Evolutionary conservation across 306 rosid species (phyloP), one percentile per base, ranked within the genome.

Genomic region (Gastrolobium villosum): DNA sequence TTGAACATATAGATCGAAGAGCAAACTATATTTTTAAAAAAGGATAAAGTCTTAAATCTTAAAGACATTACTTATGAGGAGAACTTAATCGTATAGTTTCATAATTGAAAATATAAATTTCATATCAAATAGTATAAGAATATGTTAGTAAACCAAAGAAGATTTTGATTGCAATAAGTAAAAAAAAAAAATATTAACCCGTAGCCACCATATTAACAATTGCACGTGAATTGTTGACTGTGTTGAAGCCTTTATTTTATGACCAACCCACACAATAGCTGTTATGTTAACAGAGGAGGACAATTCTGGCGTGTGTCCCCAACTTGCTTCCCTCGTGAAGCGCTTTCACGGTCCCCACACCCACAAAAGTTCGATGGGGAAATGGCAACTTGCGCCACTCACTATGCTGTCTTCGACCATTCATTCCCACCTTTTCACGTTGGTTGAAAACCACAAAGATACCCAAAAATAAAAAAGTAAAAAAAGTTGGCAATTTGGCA

Each of bases 371-470:
- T 78, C 0, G 37, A 7, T 52, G 4, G 1, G 70, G 49, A 6
- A 35, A 35, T n/a, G 63, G 37, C 78, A 79, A 53, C 28, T 75
- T 82, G 82, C 67, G 8, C n/a, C 37, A 15, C 65, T 66, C 54
- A 37, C 76, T 54, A 26, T 35, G 48, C 14, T 50, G 64, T 20
- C 72, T 48, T 67, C 72, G 65, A 5, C 64, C 50, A 53, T 15
- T 53, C 60, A 34, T 81, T 39, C 49, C 39, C 7, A 28, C 66
- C 53, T 39, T 68, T 41, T 28, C 26, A 74, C 31, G 8, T 49
- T 36, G 10, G 4, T 6, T 60, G 32, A 37, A 11, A 1, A 78
- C 46, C 65, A 60, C 57, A 32, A 1, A 34, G 3, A 2, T 34
- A 6, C 69, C 57, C 31, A 63, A 32, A 45, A 32, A 14, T 2